phyloP scores from a whole-genome alignment of 2,329 filamentous ascomycete genomes.

The Dactylonectria estremocensis region DNA sequence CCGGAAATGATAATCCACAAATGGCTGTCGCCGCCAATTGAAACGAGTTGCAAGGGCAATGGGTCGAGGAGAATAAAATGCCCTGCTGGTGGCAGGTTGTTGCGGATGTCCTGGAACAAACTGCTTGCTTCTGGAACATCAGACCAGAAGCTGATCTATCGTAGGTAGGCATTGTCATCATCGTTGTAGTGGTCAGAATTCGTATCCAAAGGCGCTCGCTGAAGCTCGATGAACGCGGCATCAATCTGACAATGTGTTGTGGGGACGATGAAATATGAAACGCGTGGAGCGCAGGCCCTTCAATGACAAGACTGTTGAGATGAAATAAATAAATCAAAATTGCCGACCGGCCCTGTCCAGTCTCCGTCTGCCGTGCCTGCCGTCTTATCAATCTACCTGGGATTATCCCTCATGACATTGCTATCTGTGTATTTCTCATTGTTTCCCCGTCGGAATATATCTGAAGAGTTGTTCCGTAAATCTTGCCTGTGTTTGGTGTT shows the following conservation, averaged over 20 bases:
- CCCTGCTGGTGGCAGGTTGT: not conserved
- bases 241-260: not conserved
- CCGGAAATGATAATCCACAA: conserved; percentile 29
- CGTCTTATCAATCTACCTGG: not conserved
- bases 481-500: not conserved
- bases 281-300: not conserved
- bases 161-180: not conserved
- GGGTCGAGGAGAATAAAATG: not conserved
- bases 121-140: not conserved
- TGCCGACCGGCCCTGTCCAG: not conserved
- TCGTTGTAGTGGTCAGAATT: not conserved
- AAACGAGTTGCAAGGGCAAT: conserved; percentile 19
- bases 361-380: not conserved
- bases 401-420: not conserved
- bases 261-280: not conserved
- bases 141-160: not conserved
- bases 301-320: not conserved
- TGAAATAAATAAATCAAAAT: not conserved
- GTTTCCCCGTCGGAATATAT: not conserved
- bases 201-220: not conserved
- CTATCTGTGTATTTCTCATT: not conserved
- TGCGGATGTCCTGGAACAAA: not conserved
- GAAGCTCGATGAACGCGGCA: not conserved
- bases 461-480: not conserved
- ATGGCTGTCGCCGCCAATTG: conserved; percentile 14